Base-by-base conservation (phyloP, 176 grass and related monocot species). In the Elaeis guineensis region DNA sequence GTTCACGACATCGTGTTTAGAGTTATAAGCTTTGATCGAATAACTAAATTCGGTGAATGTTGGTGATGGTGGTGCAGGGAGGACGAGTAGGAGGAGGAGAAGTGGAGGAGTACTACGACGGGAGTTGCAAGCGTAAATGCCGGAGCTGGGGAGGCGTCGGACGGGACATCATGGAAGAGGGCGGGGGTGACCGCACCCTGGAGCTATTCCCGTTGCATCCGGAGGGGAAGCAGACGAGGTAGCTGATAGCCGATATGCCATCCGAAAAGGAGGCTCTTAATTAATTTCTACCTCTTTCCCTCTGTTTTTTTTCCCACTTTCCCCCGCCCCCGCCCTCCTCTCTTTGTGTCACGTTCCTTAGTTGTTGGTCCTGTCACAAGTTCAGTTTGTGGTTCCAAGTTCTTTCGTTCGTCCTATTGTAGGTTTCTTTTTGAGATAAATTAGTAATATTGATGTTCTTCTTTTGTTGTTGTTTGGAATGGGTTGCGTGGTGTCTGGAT, bases 171-270 rank as follows among this genome's bases (percentile, higher is more conserved):
- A 28, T 29, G 58, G 53, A 23, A 14, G 66, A 71, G 70, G 35
- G 44, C 66, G 66, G 58, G 7, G 52, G 63, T 19, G 66, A 56
- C 26, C 52, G 58, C 51, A 96, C 87, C 1, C 61, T 96, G 58
- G 86, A 96, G 72, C 86, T 96, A 72, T 96, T 96, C 72, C 92
- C 92, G 20, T 80, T 96, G 83, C 80, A 23, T 58, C 92, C 92
- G 0, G 83, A 85, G 58, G 62, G 77, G 30, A 95, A 85, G 22
- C 32, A 61, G 51, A 62, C 66, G 26, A 25, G 39, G 21, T 68
- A 17, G 57, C 49, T 2, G 53, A 2, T 24, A 58, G 23, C 53
- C 12, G 1, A 44, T 44, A 14, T 44, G 28, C 35, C 8, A 44
- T 44, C 12, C 6, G 35, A 44, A 3, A 44, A 44, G 9, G 35